Base-by-base conservation (phyloP, 192 early-diverging fungal species). In the Mycoemilia scoparia region DNA sequence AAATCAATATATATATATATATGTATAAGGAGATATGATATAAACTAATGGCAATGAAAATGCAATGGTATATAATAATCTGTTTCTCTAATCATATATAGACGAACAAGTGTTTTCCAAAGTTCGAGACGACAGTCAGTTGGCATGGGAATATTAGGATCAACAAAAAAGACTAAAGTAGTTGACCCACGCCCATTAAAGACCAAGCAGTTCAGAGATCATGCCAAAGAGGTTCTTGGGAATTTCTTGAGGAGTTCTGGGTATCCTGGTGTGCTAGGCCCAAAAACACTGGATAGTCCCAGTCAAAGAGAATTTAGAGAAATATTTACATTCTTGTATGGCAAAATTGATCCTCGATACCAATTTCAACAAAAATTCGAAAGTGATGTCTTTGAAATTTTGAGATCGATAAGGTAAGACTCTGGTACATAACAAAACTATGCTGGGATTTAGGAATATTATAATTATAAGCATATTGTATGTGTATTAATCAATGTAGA, bases 281-380 rank as follows among this genome's bases (percentile, higher is more conserved):
- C 60, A n/a, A 79, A 73, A 32, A 59, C 52, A 2, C 47, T 85
- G 19, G 33, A 52, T 17, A 56, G 60, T 9, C 78, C 78, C n/a
- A 69, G 67, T 10, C 54, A 41, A 21, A 82, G 79, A 49, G 79
- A 81, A 32, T 85, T 77, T 54, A 57, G 69, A 33, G 50, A 40
- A 18, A 79, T 83, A 15, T 83, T 85, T 60, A 71, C 60, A 32
- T 82, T 79, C 39, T 53, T 83, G 3, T 81, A 79, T 43, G 56
- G 59, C 8, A 59, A 67, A 48, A 45, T 85, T 24, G 82, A 85
- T 45, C 72, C 72, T 8, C 35, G 57, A 18, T 75, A 71, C 38
- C 54, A 55, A 29, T 76, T 64, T 37, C 31, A 46, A 34, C 66
- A 73, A 28, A 76, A 76, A 52, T 69, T 78, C 35, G 78, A 74